These are phyloP conservation scores for Yamadazyma paraphyllophila DNA, from an alignment of 805 yeast genomes.

Conservation along the genomic window DNA sequence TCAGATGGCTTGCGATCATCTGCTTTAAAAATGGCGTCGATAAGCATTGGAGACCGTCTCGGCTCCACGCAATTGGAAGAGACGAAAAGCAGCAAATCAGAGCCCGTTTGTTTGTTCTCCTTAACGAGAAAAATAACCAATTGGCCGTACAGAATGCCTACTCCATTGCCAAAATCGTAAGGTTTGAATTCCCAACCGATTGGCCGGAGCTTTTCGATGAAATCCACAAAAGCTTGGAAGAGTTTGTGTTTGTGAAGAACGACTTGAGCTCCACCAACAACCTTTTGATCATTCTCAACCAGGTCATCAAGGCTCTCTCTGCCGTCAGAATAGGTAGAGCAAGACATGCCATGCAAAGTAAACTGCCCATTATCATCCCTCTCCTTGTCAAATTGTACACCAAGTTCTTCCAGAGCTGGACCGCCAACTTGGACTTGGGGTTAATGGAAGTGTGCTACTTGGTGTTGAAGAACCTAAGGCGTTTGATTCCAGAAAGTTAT, in stretches of 20 bases:
- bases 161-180: conserved; percentile 70
- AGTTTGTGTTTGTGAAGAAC: conserved; percentile 37
- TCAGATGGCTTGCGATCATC: conserved; percentile 84
- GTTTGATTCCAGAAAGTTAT: conserved; percentile 69
- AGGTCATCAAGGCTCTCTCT: conserved; percentile 70
- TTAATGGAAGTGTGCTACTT: conserved; percentile 74
- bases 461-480: conserved; percentile 68
- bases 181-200: conserved; percentile 81
- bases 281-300: conserved; percentile 65
- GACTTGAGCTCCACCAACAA: conserved; percentile 60
- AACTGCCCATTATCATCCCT: conserved; percentile 62
- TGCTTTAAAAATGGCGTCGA: conserved; percentile 88
- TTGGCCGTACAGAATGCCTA: conserved; percentile 82
- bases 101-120: conserved; percentile 51
- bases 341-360: conserved; percentile 70
- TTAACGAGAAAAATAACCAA: conserved; percentile 72
- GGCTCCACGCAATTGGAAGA: conserved; percentile 47
- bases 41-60: conserved; percentile 75
- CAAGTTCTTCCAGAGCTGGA: conserved; percentile 63
- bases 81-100: conserved; percentile 73
- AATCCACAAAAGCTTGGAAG: conserved; percentile 44
- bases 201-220: conserved; percentile 85
- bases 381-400: conserved; percentile 59
- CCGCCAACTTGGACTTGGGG: conserved; percentile 45
- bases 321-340: conserved; percentile 82